Evolutionary conservation across 2,329 filamentous ascomycete species (phyloP), one percentile per base, ranked within the genome.

Genomic region (Tetracladium maxilliforme): DNA sequence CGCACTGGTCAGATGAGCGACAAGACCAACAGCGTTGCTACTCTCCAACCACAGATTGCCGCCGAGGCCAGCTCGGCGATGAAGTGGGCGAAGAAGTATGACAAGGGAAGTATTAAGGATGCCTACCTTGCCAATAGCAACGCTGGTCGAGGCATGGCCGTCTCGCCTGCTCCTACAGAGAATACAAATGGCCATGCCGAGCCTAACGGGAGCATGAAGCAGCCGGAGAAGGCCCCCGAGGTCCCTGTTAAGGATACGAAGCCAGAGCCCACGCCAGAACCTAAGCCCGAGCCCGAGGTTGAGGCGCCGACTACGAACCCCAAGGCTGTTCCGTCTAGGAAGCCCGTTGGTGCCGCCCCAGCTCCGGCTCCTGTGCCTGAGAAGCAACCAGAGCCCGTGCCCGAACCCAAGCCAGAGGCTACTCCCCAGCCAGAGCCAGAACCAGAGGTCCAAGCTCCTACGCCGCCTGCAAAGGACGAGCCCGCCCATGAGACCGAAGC

Each of bases 41-140:
- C 84, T 4, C 58, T 95, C 23, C 86, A 93, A 44, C 79, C 84
- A 2, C 67, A 73, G 26, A 77, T 95, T 33, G 63, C 86, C 41
- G 83, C 64, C 26, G 90, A 93, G 47, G 87, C 86, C 11, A 90
- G 80, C 7, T 80, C 84, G 14, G 90, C 90, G 2, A 77, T 98
- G 74, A 92, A 93, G 49, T 98, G 90, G 90, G 83, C 87, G 16
- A 87, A 65, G 49, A 84, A 84, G 41, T 95, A 94, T 45, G 90
- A 95, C 52, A 92, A 90, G 52, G 75, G 90, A 41, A 63, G 76
- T 6, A 76, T 92, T 33, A 74, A 84, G 27, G 73, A 82, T 34
- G 73, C 81, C n/a, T 95, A 95, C 49, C 61, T 95, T 25, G 69
- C 71, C 22, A 75, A 92, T 43, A 58, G 55, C 23, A 70, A 63